phyloP scores from a whole-genome alignment of 768 basidiomycete species.

The Boletus coccyginus region DNA sequence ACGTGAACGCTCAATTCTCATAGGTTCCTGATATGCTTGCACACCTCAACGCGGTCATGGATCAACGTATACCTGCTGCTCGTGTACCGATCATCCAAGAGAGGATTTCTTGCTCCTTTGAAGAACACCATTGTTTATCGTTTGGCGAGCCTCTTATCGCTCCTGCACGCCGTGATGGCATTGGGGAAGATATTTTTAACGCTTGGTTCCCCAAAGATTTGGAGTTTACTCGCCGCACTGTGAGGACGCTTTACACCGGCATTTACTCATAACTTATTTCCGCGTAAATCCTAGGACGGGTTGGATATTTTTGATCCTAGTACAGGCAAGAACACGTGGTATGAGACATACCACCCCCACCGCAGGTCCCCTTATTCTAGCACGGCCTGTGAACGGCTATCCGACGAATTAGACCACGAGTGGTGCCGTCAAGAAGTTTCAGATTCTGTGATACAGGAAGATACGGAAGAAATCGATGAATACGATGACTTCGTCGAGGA shows the following conservation, averaged over 20 bases:
- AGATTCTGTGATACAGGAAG: slow-evolving; percentile 13
- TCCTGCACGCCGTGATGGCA: slow-evolving; percentile 32
- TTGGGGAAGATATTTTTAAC: slow-evolving; percentile 46
- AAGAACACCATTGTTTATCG: slow-evolving; percentile 47
- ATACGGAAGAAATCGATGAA: slow-evolving; percentile 34
- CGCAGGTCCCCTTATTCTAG: slow-evolving; percentile 37
- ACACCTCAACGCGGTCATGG: slow-evolving; percentile 22
- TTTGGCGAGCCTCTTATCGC: slow-evolving; percentile 36
- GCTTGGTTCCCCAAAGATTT: slow-evolving; percentile 46
- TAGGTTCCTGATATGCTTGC: slow-evolving; percentile 25
- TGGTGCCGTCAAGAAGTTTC: slow-evolving; percentile 27
- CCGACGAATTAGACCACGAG: slow-evolving; percentile 10
- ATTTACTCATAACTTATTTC: slow-evolving; percentile 10
- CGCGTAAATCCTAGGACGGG: slow-evolving; percentile 33
- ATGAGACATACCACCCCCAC: slow-evolving; percentile 45
- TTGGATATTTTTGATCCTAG: slow-evolving; percentile 42
- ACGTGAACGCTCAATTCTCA: slow-evolving; percentile 16
- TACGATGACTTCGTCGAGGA: slow-evolving; percentile 40
- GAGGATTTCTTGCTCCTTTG: slow-evolving; percentile 40
- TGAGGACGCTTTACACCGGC: slow-evolving; percentile 20
- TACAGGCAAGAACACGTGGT: slow-evolving; percentile 38
- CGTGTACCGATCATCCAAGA: slow-evolving; percentile 32
- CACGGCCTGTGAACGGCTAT: slow-evolving; percentile 30
- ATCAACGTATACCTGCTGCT: slow-evolving; percentile 18
- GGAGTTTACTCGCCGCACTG: slow-evolving; percentile 32